These are phyloP conservation scores for Lactarius pseudohatsudake DNA, from an alignment of 768 basidiomycete genomes.

Conservation along the genomic window DNA sequence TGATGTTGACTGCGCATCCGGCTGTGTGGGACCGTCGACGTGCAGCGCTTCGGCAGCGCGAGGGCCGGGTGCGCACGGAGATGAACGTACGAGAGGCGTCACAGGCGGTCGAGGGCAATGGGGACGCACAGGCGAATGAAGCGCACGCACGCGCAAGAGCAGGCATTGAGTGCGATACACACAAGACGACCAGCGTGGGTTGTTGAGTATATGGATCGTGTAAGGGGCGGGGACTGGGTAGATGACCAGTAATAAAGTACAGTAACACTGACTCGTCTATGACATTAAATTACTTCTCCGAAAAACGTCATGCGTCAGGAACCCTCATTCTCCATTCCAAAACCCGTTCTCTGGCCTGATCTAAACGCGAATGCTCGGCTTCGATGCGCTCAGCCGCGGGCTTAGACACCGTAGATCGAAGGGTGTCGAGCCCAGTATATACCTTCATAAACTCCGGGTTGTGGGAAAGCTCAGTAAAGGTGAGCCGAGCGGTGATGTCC, in stretches of 20 bases:
- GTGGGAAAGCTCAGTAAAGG: not conserved
- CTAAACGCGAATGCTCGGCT: not conserved
- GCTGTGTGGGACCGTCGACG: slow-evolving; percentile 31
- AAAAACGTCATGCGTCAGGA: not conserved
- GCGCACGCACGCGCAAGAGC: not conserved
- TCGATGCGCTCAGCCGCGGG: not conserved
- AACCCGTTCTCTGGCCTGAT: not conserved
- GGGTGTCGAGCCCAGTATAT: not conserved
- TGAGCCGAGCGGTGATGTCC: not conserved
- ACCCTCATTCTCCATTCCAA: not conserved
- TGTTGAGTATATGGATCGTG: slow-evolving; percentile 20
- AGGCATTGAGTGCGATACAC: slow-evolving; percentile 4
- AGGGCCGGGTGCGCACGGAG: slow-evolving; percentile 28
- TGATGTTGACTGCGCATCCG: slow-evolving; percentile 27
- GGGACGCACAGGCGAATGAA: slow-evolving; percentile 13
- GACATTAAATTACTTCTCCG: not conserved
- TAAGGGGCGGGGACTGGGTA: slow-evolving; percentile 27
- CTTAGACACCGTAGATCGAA: not conserved
- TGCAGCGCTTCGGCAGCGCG: slow-evolving; percentile 24
- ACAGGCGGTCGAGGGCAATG: slow-evolving; percentile 2
- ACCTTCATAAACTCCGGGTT: not conserved
- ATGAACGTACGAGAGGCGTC: slow-evolving; percentile 7
- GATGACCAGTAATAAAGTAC: slow-evolving; percentile 17
- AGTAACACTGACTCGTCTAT: not conserved
- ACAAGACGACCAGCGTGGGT: slow-evolving; percentile 23